Conservation (phyloP, 495 filamentous ascomycete genomes). For the Daldinia vernicosa region DNA sequence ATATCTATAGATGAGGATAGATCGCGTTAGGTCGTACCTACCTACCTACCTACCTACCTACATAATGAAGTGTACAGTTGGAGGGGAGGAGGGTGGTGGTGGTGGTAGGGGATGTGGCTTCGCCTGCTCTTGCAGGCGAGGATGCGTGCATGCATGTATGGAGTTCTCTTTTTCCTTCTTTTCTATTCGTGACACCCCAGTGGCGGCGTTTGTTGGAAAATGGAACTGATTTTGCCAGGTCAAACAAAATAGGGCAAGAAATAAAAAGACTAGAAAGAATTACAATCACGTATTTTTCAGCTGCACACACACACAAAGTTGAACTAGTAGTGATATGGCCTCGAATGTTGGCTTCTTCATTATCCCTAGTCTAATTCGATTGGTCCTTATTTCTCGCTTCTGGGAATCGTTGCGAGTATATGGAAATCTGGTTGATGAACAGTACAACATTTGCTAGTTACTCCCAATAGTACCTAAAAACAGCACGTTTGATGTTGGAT, state of each 20-base stretch:
- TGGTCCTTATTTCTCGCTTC: no score
- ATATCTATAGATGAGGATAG: not conserved
- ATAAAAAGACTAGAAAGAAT: not conserved
- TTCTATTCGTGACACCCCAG: not conserved
- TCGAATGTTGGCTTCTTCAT: not conserved
- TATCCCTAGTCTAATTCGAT: no score
- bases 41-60: slow-evolving; percentile 1
- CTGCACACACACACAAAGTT: not conserved
- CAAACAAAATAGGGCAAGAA: slow-evolving; percentile 14
- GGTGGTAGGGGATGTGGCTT: not conserved
- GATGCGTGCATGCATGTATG: slow-evolving; percentile 15
- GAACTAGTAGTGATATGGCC: not conserved
- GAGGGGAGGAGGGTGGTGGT: not conserved
- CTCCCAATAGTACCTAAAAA: not conserved
- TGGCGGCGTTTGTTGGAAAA: slow-evolving; percentile 27
- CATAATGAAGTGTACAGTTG: not conserved
- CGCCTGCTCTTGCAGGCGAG: not conserved
- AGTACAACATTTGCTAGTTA: not conserved
- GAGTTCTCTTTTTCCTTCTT: not conserved
- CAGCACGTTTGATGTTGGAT: not conserved
- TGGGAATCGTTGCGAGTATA: not conserved
- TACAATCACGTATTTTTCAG: not conserved
- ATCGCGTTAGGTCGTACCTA: not conserved
- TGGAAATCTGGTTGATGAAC: not conserved
- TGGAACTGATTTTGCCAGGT: slow-evolving; percentile 10